Base-by-base conservation (phyloP, 306 rosid genomes). In the Fragaria iinumae region DNA sequence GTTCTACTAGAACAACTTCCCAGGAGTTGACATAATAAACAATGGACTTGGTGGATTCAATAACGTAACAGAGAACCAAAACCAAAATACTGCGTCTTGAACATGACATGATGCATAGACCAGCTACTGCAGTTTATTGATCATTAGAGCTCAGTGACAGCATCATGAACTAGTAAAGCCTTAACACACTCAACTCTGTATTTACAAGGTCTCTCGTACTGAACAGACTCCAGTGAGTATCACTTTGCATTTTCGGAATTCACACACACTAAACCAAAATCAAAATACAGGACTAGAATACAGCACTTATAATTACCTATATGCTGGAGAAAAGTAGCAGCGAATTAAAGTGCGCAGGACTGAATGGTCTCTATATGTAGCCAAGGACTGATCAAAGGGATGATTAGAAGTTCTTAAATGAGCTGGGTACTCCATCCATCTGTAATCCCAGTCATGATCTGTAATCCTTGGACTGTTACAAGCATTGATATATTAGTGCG, bases 381-480 rank as follows among this genome's bases (percentile, higher is more conserved):
- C 83, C 80, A 93, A 57, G 36, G 97, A 91, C 67, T 78, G 93
- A 78, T 93, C 97, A 73, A 56, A 29, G 1, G 97, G 91, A 73
- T 91, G 98, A 65, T 74, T 87, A 71, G 82, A 36, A 69, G 78
- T 67, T 83, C 84, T 85, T 69, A 94, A 89, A 74, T 83, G 79
- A 47, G 78, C 79, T 60, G 96, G 95, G 76, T 91, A 93, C 71
- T 93, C 93, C 96, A 89, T 91, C 96, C 93, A 84, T 80, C 98
- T 87, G 80, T 89, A 93, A 82, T 93, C 98, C 96, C 98, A 93
- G 25, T 88, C 90, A 21, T 69, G 80, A 43, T 84, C 83, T 78
- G 81, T 83, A 73, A 71, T 80, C 52, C 82, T 74, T 44, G 72
- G 65, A 65, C 86, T 81, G 89, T 73, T 73, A 32, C 39, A 47